These are phyloP conservation scores for Fraxinus excelsior DNA, from an alignment of 257 asterid genomes.

Conservation along the genomic window DNA sequence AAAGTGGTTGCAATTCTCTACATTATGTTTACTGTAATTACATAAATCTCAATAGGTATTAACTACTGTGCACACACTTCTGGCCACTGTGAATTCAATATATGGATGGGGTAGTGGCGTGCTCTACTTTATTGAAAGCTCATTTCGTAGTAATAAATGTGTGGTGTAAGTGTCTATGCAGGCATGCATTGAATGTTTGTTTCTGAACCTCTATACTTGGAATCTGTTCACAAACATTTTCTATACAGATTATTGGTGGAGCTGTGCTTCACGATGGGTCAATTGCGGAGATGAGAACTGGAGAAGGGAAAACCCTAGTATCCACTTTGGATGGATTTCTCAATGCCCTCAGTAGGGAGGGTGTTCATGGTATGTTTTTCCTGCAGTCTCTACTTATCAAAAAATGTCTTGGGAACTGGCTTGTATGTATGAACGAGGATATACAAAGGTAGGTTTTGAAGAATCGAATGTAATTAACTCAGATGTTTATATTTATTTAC, in stretches of 20 bases:
- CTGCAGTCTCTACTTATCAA: slow-evolving; percentile 12
- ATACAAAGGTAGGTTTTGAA: slow-evolving; percentile 21
- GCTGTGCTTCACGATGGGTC: slow-evolving; percentile 99
- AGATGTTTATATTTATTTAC: neutral
- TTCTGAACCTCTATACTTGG: slow-evolving; percentile 16
- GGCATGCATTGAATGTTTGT: slow-evolving; percentile 7
- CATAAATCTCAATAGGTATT: neutral
- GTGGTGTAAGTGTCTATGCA: neutral
- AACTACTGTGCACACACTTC: neutral
- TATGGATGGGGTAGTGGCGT: slow-evolving; percentile 1
- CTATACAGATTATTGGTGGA: slow-evolving; percentile 84
- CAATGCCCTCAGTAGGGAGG: slow-evolving; percentile 89
- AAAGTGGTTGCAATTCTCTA: neutral
- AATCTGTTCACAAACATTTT: slow-evolving; percentile 26
- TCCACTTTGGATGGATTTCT: slow-evolving; percentile 98
- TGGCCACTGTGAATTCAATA: neutral
- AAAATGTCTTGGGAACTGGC: slow-evolving; percentile 11
- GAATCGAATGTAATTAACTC: slow-evolving; percentile 17
- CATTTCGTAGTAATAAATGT: neutral
- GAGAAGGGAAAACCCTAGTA: slow-evolving; percentile 98
- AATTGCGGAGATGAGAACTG: slow-evolving; percentile 98
- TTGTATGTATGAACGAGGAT: neutral
- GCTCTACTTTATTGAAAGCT: slow-evolving; percentile 3
- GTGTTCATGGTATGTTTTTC: slow-evolving; percentile 82
- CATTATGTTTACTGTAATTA: neutral